A percentile compares a stretch with the other conserved stretches of the same genome.
These are phyloP conservation scores for Tanozyma kutaoensis DNA, from an alignment of 805 yeast species.

Conservation along the genomic window DNA sequence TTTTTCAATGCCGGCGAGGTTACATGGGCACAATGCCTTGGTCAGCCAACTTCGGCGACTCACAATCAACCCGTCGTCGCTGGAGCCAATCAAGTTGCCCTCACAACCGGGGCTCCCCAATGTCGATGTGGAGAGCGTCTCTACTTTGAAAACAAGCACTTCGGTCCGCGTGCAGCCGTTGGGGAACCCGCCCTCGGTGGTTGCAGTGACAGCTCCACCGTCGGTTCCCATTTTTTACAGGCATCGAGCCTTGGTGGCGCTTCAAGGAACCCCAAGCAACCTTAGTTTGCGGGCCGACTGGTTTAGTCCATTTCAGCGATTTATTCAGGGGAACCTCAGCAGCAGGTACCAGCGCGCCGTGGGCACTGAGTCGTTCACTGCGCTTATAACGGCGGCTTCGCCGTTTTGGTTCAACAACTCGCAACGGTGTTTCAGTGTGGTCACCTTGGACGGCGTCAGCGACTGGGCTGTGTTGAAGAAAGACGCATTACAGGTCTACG, in stretches of 20 bases:
- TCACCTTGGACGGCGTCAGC: conserved; percentile 46
- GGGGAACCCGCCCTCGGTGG: conserved; percentile 35
- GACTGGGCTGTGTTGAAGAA: conserved; percentile 51
- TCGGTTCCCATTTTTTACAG: conserved; percentile 40
- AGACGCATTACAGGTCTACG: conserved; percentile 33
- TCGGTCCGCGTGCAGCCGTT: conserved; percentile 20
- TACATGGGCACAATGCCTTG: no score
- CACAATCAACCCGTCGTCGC: no score
- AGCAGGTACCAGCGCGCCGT: conserved; percentile 34
- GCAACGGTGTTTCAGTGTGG: conserved; percentile 5
- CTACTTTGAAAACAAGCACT: conserved; percentile 1
- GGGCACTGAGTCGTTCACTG: conserved; percentile 32
- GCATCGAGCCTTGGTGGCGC: conserved; percentile 35
- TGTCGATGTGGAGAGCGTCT: neutral
- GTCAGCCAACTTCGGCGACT: no score
- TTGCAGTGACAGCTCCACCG: conserved; percentile 42
- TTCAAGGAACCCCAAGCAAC: conserved; percentile 19
- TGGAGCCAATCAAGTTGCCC: no score
- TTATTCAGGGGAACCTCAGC: conserved; percentile 30
- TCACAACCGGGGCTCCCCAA: no score
- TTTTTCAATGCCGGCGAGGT: no score
- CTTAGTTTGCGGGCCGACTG: conserved; percentile 11
- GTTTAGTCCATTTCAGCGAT: conserved; percentile 25
- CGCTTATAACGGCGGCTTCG: conserved; percentile 14
- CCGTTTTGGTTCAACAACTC: conserved; percentile 18